Evolutionary conservation across 768 basidiomycete species (phyloP), one percentile per base, ranked within the genome.

Genomic region (Pleurotus citrinopileatus): DNA sequence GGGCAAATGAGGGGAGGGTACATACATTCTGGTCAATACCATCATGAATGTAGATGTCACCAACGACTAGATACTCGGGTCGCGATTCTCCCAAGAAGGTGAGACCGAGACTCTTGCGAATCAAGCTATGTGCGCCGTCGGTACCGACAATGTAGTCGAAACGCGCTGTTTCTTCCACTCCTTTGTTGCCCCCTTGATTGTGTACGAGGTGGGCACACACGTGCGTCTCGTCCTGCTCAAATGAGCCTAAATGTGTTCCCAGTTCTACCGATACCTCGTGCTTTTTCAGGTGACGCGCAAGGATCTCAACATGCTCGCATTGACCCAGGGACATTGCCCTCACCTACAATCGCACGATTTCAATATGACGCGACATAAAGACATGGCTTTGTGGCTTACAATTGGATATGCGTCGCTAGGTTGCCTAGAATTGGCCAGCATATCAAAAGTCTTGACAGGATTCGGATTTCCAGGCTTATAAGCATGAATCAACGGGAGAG

Each of bases 71-170:
- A 3, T 52, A 20, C 19, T 70, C 58, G 3, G 61, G 60, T 7
- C 55, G 59, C 0, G 71, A 73, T 55, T 78, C 68, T 0, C 78
- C 78, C 0, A 72, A 55, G 55, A 80, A 80, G 0, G 64, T 60
- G 4, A 80, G 56, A 0, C 74, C 77, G 3, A 77, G 66, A 34
- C 63, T 59, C 54, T 73, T 75, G 20, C 79, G 65, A 4, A 69
- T 68, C 3, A 65, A 36, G 12, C 75, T 75, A 27, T 25, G 63
- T 0, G 72, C 77, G n/a, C 76, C 74, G 56, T 79, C 79, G 0
- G 70, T 63, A 1, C 76, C 76, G 10, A 78, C 60, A 0, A 80
- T 56, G 57, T 65, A 77, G 2, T 65, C 60, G 45, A 61, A 61
- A 5, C n/a, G n/a, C n/a, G n/a, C n/a, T n/a, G 44, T 63, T 54